Percentiles rank a stretch among this genome's conserved stretches.
phyloP scores from a whole-genome alignment of 352 stramenopile species.

The Pythium guiyangense region DNA sequence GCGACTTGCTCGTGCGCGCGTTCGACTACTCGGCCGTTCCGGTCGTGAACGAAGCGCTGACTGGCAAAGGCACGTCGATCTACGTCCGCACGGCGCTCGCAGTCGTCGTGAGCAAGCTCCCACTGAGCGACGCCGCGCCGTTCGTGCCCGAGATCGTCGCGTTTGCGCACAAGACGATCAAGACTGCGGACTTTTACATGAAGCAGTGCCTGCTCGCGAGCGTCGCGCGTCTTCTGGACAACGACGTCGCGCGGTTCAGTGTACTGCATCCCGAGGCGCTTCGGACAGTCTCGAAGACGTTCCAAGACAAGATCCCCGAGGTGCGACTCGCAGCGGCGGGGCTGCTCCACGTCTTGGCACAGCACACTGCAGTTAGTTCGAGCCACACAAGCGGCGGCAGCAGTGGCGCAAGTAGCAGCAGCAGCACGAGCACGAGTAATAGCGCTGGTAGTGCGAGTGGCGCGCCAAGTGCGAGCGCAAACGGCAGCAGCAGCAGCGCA shows the following conservation, averaged over 20 bases:
- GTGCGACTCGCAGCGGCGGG: conserved; percentile 56
- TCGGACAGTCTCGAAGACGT: conserved; percentile 64
- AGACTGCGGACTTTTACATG: conserved; percentile 70
- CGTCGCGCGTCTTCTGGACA: conserved; percentile 47
- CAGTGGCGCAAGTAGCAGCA: conserved; percentile 17
- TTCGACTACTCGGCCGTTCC: conserved; percentile 71
- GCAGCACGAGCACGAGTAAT: conserved; percentile 6
- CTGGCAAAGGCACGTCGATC: conserved; percentile 47
- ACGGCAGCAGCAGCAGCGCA: conserved; percentile 4
- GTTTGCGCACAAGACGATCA: conserved; percentile 56
- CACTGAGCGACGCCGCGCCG: conserved; percentile 46
- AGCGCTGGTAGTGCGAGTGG: conserved; percentile 12
- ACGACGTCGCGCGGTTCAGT: conserved; percentile 30
- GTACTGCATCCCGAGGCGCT: conserved; percentile 59
- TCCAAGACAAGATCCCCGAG: conserved; percentile 76
- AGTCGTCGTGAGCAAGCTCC: conserved; percentile 61
- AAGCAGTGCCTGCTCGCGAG: conserved; percentile 75
- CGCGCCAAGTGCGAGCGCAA: conserved; percentile 8
- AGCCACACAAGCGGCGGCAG: conserved; percentile 4
- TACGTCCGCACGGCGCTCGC: conserved; percentile 67
- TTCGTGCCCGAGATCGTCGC: conserved; percentile 65
- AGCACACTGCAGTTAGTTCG: conserved; percentile 32
- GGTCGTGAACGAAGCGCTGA: conserved; percentile 49
- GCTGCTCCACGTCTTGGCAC: conserved; percentile 60
- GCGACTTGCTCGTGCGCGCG: conserved; percentile 59